Conservation (phyloP, 306 rosid genomes). For the Rosa persica region DNA sequence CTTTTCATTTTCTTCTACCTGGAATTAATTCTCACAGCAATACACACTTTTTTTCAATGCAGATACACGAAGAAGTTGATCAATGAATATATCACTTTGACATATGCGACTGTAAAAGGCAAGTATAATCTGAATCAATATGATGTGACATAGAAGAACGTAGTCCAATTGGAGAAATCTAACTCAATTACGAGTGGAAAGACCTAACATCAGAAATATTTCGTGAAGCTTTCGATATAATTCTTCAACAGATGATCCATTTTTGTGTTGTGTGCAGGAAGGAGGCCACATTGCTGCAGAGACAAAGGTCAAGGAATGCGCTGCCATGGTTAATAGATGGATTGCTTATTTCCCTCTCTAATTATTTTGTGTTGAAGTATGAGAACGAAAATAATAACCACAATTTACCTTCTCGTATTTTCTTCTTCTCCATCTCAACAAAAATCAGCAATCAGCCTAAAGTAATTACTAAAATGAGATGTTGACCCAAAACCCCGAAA, state of each 20-base stretch:
- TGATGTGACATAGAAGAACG: neutral
- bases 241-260: neutral
- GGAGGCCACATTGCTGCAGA: conserved; percentile 34
- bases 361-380: neutral
- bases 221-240: neutral
- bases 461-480: no score
- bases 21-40: neutral
- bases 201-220: neutral
- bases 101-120: conserved; percentile 22
- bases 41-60: neutral
- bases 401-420: neutral
- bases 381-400: neutral
- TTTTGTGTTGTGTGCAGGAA: conserved; percentile 17
- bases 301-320: conserved; percentile 22
- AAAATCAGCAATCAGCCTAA: no score
- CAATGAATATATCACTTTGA: conserved; percentile 4
- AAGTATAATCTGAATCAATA: neutral
- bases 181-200: neutral
- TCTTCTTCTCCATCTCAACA: neutral
- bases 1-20: neutral
- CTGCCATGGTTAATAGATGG: conserved; percentile 26
- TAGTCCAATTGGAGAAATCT: neutral
- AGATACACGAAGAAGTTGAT: conserved; percentile 31
- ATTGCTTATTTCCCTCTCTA: conserved; percentile 28
- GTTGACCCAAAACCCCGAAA: no score